Conservation (phyloP, 176 grass and related monocot species). For the Areca catechu region DNA sequence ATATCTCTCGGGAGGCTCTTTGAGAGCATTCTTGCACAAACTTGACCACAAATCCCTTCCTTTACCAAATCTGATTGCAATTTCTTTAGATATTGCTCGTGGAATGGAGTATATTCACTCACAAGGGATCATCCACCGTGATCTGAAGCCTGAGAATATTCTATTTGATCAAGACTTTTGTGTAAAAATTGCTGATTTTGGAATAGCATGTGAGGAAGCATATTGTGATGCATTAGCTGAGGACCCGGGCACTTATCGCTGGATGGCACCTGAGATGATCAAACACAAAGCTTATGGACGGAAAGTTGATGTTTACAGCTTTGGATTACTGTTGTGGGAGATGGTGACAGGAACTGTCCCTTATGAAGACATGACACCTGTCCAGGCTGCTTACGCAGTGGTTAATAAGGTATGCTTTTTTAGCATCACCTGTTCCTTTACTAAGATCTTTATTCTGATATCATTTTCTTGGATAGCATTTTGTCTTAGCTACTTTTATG, state of each 20-base stretch:
- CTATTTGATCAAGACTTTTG: slow-evolving; percentile 44
- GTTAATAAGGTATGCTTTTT: slow-evolving; percentile 69
- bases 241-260: slow-evolving; percentile 82
- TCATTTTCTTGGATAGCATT: no score
- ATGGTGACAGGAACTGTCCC: slow-evolving; percentile 70
- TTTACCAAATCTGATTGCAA: slow-evolving; percentile 47
- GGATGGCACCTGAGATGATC: slow-evolving; percentile 99
- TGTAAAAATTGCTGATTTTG: slow-evolving; percentile 93
- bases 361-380: slow-evolving; percentile 71
- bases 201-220: slow-evolving; percentile 74
- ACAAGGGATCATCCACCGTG: slow-evolving; percentile 77
- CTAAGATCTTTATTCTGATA: no score
- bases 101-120: slow-evolving; percentile 89
- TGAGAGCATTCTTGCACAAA: slow-evolving; percentile 80
- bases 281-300: slow-evolving; percentile 53
- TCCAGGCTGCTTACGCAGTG: slow-evolving; percentile 91
- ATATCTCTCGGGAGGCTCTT: slow-evolving; percentile 68
- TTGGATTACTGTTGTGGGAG: slow-evolving; percentile 89
- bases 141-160: slow-evolving; percentile 96
- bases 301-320: slow-evolving; percentile 97
- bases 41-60: slow-evolving; percentile 57
- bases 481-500: no score
- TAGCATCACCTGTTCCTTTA: not conserved
- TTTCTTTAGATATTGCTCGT: slow-evolving; percentile 59
- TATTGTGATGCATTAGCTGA: slow-evolving; percentile 44